phyloP scores from a whole-genome alignment of 305 asterid genomes.

The Petunia hybrid region DNA sequence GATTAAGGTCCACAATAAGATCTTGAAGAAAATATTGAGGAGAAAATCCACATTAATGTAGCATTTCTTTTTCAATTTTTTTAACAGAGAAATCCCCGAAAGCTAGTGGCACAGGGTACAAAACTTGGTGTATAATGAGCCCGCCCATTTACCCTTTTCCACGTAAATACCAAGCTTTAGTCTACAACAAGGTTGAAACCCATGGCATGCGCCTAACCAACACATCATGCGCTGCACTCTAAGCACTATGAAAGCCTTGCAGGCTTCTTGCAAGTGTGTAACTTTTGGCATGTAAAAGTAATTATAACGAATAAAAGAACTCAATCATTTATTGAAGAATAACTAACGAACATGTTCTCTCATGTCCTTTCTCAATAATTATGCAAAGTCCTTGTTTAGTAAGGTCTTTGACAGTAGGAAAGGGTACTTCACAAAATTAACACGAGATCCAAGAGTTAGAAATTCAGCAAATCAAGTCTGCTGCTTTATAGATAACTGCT shows the following conservation, averaged over 20 bases:
- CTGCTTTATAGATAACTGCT: background rate
- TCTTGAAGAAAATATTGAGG: constrained; percentile 9
- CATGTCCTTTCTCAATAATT: background rate
- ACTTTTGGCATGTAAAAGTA: constrained; percentile 23
- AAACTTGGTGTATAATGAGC: background rate
- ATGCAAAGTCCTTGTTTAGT: background rate
- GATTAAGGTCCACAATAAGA: constrained; percentile 16
- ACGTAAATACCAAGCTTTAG: background rate
- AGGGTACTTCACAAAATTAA: constrained; percentile 12
- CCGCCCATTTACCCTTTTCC: background rate
- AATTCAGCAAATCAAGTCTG: background rate
- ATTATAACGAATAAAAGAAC: background rate
- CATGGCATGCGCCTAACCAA: background rate
- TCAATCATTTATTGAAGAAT: background rate
- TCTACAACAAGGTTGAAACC: background rate
- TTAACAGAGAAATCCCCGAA: background rate
- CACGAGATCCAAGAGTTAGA: background rate
- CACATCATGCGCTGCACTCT: background rate
- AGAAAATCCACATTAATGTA: constrained; percentile 8
- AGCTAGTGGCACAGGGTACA: background rate
- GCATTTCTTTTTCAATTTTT: background rate
- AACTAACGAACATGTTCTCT: background rate
- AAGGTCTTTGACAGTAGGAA: background rate
- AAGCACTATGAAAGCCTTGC: background rate
- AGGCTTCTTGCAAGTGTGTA: background rate